Percentiles rank a stretch among this genome's conserved stretches.
phyloP scores from a whole-genome alignment of 495 filamentous ascomycete species.

The Daldinia caldariorum region DNA sequence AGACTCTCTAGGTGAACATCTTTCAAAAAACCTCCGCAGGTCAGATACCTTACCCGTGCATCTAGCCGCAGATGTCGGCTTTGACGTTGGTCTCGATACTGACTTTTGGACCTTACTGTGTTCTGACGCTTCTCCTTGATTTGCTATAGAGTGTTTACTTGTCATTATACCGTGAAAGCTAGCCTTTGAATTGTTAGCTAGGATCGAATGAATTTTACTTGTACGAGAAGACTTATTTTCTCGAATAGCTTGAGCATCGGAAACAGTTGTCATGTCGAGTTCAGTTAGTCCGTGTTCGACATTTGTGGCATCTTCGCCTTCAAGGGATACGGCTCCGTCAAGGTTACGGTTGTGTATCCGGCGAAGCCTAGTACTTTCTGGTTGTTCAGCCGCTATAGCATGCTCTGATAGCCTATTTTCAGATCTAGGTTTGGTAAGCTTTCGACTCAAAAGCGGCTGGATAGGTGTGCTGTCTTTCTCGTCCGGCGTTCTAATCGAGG shows the following conservation, averaged over 20 bases:
- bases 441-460: background rate
- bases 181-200: constrained; percentile 5
- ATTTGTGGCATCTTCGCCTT: background rate
- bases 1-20: constrained; percentile 24
- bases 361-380: constrained; percentile 21
- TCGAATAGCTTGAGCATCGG: background rate
- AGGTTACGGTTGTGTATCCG: constrained; percentile 9
- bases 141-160: background rate
- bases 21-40: constrained; percentile 47
- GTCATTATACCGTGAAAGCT: background rate
- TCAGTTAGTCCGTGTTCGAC: background rate
- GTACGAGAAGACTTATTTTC: background rate
- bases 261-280: background rate
- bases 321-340: constrained; percentile 23
- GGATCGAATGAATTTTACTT: constrained; percentile 13
- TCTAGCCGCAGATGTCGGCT: constrained; percentile 5
- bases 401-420: constrained; percentile 15
- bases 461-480: background rate
- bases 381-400: background rate
- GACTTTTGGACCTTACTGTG: background rate
- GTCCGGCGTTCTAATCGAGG: background rate
- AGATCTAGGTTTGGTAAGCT: background rate
- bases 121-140: background rate
- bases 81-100: background rate
- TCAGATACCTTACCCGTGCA: constrained; percentile 41